A percentile compares a stretch with the other conserved stretches of the same genome.
These are phyloP conservation scores for Epichloe typhina DNA, from an alignment of 2,329 filamentous ascomycete genomes.

Conservation along the genomic window DNA sequence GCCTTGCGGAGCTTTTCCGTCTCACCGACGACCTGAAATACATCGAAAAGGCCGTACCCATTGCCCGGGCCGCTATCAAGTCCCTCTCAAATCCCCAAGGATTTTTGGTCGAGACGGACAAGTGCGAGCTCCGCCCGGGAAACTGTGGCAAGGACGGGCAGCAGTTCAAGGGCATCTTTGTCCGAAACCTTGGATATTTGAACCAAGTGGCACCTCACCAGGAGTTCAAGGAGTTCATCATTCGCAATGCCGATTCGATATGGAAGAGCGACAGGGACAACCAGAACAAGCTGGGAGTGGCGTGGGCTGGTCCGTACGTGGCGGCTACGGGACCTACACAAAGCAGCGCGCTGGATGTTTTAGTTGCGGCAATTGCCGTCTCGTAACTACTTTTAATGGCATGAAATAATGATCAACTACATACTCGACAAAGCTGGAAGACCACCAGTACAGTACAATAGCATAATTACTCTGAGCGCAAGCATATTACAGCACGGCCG, in stretches of 20 bases:
- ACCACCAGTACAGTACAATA: background rate
- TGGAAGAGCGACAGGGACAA: constrained; percentile 45
- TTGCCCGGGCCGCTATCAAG: constrained; percentile 40
- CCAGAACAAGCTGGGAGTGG: constrained; percentile 40
- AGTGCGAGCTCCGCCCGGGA: constrained; percentile 20
- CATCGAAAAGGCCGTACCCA: constrained; percentile 27
- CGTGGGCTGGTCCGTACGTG: constrained; percentile 51
- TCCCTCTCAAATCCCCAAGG: constrained; percentile 29
- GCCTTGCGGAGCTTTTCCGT: constrained; percentile 35
- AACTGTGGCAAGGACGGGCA: constrained; percentile 36
- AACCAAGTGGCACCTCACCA: constrained; percentile 35
- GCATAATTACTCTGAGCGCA: background rate
- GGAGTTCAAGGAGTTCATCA: constrained; percentile 40
- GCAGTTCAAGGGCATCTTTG: constrained; percentile 63
- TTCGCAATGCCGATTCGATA: constrained; percentile 49
- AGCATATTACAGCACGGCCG: background rate
- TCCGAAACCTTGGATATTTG: constrained; percentile 48
- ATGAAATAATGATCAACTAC: background rate
- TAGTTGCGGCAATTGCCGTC: constrained; percentile 46
- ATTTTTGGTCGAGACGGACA: constrained; percentile 29
- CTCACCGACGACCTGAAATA: constrained; percentile 30
- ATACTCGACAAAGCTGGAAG: too few species aligned
- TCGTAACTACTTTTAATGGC: constrained; percentile 9
- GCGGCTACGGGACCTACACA: constrained; percentile 44
- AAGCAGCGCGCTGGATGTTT: constrained; percentile 50